These are phyloP conservation scores for Torulaspora indica DNA, from an alignment of 805 yeast species.

Conservation along the genomic window DNA sequence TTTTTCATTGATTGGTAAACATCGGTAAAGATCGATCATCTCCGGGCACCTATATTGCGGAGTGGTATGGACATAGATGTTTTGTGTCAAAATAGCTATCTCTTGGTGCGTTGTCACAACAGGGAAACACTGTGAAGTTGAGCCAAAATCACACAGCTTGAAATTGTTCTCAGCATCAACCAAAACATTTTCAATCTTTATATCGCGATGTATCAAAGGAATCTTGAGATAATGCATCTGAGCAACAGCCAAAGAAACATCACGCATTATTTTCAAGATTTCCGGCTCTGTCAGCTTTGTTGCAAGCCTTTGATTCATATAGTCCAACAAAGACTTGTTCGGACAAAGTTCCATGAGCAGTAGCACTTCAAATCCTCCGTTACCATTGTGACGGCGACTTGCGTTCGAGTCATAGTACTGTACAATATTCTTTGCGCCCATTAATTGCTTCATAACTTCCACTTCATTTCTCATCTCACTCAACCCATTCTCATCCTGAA, in stretches of 20 bases:
- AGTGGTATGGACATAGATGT: constrained; percentile 84
- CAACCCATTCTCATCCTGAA: constrained; percentile 64
- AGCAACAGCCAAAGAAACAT: constrained; percentile 71
- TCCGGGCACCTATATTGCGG: constrained; percentile 96
- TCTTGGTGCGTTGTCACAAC: constrained; percentile 70
- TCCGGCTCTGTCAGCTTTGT: constrained; percentile 74
- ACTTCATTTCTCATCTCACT: constrained; percentile 67
- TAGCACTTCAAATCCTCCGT: constrained; percentile 71
- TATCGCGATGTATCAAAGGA: constrained; percentile 85
- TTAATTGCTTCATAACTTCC: constrained; percentile 65
- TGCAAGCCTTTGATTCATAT: constrained; percentile 79
- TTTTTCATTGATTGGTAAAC: constrained; percentile 83
- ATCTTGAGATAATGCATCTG: constrained; percentile 70
- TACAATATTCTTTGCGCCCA: constrained; percentile 56
- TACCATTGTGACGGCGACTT: constrained; percentile 42
- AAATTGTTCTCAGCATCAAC: constrained; percentile 65
- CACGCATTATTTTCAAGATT: constrained; percentile 77
- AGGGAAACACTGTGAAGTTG: constrained; percentile 51
- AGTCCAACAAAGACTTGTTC: constrained; percentile 79
- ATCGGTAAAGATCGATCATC: constrained; percentile 84
- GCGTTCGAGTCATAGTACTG: constrained; percentile 75
- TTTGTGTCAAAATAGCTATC: constrained; percentile 72
- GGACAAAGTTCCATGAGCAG: constrained; percentile 92
- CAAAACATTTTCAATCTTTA: constrained; percentile 90
- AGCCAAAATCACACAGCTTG: constrained; percentile 92